A percentile compares a stretch with the other conserved stretches of the same genome.
These are phyloP conservation scores for Colletotrichum musae DNA, from an alignment of 2,329 filamentous ascomycete species.

Conservation along the genomic window DNA sequence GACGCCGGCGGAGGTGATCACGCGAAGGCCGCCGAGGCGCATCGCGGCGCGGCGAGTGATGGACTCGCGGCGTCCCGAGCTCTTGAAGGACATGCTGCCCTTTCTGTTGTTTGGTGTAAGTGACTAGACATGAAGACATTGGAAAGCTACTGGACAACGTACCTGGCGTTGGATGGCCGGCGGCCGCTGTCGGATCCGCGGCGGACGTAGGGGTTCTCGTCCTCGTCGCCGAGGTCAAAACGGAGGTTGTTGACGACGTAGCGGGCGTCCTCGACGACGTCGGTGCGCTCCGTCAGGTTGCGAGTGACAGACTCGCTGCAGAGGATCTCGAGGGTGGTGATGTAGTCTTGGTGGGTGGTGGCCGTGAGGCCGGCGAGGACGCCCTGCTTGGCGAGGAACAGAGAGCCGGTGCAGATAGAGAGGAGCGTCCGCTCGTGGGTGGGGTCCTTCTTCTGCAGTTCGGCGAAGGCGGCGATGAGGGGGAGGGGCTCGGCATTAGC, in stretches of 20 bases:
- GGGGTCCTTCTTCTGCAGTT: constrained; percentile 85
- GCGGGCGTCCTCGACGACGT: constrained; percentile 84
- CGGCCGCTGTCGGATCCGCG: constrained; percentile 78
- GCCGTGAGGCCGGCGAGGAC: constrained; percentile 84
- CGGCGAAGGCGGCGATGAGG: constrained; percentile 82
- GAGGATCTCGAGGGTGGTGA: constrained; percentile 85
- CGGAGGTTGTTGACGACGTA: constrained; percentile 94
- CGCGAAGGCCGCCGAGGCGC: constrained; percentile 77
- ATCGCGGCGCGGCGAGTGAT: constrained; percentile 84
- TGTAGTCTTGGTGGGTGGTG: constrained; percentile 85
- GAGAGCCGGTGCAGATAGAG: constrained; percentile 83
- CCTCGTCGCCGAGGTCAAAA: constrained; percentile 85
- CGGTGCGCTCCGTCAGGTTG: constrained; percentile 82
- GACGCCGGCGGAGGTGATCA: constrained; percentile 85
- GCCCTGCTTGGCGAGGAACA: constrained; percentile 83
- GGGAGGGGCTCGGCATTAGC: constrained; percentile 77
- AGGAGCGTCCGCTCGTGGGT: constrained; percentile 85
- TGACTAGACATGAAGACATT: not conserved
- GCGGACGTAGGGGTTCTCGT: constrained; percentile 87
- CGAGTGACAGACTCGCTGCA: constrained; percentile 81
- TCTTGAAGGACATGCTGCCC: constrained; percentile 86
- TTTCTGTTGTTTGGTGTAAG: constrained; percentile 66
- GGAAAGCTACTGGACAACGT: constrained; percentile 48
- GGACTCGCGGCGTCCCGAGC: constrained; percentile 84
- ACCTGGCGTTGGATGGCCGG: constrained; percentile 74